Evolutionary conservation across 768 basidiomycete species (phyloP), one percentile per base, ranked within the genome.

Genomic region (Phallus indusiatus): DNA sequence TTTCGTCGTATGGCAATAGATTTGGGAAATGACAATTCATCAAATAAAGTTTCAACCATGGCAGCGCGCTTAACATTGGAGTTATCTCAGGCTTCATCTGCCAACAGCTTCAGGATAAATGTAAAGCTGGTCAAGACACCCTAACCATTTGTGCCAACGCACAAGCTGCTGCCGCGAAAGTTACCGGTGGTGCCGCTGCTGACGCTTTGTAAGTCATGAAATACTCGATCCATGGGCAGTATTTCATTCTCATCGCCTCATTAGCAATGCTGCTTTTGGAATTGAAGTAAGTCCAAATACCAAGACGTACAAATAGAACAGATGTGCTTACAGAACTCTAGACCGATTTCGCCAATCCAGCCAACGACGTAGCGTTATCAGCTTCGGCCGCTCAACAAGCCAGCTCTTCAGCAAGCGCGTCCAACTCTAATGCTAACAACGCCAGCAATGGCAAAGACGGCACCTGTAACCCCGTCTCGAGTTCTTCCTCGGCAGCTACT

Each of bases 81-180:
- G 55, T 64, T 20, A 62, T 64, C 46, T 49, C 47, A 20, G 42
- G 59, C 47, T 62, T 60, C 51, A 60, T 63, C 50, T 64, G 64
- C 55, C 51, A 57, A 12, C 59, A 54, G 35, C 34, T 54, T 20
- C 24, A 54, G 14, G 53, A 54, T 24, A 54, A 54, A 36, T 54
- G 53, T 16, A 54, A 54, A 35, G 53, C 53, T 20, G 18, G 24
- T 36, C 28, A 24, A 20, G 53, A 9, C 14, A 54, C 53, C 2
- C n/a, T 54, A 9, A 35, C 5, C 10, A 22, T 14, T 51, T 51
- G 50, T 51, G 3, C 21, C 18, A 20, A 24, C 14, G 53, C 53
- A 12, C 10, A 24, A 14, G 18, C 21, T 20, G 53, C 21, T 36
- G 53, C 53, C 18, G 34, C 22, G 2, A 24, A 36, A 20, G 53